phyloP scores from a whole-genome alignment of 768 basidiomycete genomes.

The Russula earlei region DNA sequence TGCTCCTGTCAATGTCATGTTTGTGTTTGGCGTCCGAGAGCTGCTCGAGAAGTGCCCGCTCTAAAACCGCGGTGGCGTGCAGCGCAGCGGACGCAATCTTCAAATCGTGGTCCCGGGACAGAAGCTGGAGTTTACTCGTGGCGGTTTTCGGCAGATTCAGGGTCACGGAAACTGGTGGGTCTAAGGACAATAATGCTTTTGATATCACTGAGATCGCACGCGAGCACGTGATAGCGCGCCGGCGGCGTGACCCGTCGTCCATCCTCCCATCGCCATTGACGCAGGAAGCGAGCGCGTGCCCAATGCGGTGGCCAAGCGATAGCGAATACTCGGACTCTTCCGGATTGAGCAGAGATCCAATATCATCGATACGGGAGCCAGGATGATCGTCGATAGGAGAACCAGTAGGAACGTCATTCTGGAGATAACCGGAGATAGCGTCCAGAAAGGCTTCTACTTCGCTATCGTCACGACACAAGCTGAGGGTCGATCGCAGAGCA shows the following conservation, averaged over 20 bases:
- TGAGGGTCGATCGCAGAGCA: background rate
- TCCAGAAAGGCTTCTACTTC: background rate
- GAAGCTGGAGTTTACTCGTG: background rate
- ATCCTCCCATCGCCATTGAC: background rate
- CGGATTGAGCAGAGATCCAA: background rate
- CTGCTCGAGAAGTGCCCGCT: background rate
- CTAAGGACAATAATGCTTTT: background rate
- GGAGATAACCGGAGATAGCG: background rate
- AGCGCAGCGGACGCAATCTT: slow-evolving; percentile 1
- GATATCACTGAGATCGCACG: slow-evolving; percentile 4
- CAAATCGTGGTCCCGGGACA: background rate
- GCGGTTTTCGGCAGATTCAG: background rate
- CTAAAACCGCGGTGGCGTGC: background rate
- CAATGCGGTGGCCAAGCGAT: background rate
- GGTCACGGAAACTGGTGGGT: too few relatives aligned
- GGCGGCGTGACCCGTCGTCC: slow-evolving; percentile 1
- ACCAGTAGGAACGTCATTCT: too few relatives aligned
- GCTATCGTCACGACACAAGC: background rate
- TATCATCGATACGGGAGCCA: background rate
- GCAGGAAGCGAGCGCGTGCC: slow-evolving; percentile 1
- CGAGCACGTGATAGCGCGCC: slow-evolving; percentile 7
- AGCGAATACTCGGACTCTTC: background rate
- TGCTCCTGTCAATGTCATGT: background rate
- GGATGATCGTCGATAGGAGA: too few relatives aligned
- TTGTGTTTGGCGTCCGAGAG: background rate